Evolutionary conservation across 306 rosid genomes (phyloP).

Genomic region (Luffa acutangula): DNA sequence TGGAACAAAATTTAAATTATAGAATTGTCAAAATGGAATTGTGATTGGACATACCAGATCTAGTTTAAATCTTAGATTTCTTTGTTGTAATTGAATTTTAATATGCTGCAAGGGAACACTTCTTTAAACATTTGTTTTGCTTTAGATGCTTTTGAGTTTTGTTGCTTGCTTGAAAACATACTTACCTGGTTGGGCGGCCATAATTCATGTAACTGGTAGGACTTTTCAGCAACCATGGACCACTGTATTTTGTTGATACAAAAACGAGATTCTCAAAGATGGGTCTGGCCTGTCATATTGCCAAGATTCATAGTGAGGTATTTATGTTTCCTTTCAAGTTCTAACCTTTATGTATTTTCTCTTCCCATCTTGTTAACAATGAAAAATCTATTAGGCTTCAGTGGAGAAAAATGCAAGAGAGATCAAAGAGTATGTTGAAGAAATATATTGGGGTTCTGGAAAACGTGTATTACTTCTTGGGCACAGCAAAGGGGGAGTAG

Average conservation of each 20-base stretch:
- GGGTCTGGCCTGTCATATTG: slow-evolving; percentile 93
- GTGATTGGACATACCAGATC: not conserved
- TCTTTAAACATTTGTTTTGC: not conserved
- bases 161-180: slow-evolving; percentile 5
- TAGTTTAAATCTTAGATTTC: not conserved
- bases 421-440: slow-evolving; percentile 87
- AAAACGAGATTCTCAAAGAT: slow-evolving; percentile 74
- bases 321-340: not conserved
- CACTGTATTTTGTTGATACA: slow-evolving; percentile 81
- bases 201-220: slow-evolving; percentile 34
- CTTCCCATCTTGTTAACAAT: slow-evolving; percentile 14
- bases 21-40: not conserved
- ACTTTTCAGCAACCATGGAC: slow-evolving; percentile 95
- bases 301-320: slow-evolving; percentile 99
- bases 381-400: slow-evolving; percentile 44
- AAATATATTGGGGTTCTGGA: slow-evolving; percentile 90
- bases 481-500: slow-evolving; percentile 99
- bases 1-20: not conserved
- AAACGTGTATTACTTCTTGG: slow-evolving; percentile 92
- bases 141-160: not conserved
- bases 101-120: not conserved
- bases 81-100: not conserved
- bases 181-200: not conserved
- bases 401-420: slow-evolving; percentile 95
- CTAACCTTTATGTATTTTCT: not conserved